phyloP scores from a whole-genome alignment of 192 early-diverging fungal genomes.

The Coemansia sp. region DNA sequence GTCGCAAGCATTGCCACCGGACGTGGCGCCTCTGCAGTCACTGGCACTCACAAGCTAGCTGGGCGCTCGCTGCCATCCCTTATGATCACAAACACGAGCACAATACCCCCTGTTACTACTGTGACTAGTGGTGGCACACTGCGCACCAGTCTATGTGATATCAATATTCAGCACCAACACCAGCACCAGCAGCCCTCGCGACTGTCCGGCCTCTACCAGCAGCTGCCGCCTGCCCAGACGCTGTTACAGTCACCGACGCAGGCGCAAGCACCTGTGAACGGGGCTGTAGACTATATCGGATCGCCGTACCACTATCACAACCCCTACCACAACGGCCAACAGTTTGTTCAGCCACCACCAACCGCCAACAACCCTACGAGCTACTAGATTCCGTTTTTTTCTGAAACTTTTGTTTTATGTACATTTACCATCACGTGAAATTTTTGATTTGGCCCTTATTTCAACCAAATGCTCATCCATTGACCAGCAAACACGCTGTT shows the following conservation, averaged over 20 bases:
- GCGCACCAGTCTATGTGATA: constrained; percentile 22
- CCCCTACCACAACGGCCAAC: neutral
- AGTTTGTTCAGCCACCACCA: constrained; percentile 5
- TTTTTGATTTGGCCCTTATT: constrained; percentile 5
- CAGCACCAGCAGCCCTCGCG: constrained; percentile 17
- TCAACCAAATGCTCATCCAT: neutral
- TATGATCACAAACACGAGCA: neutral
- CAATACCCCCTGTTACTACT: neutral
- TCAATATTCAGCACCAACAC: constrained; percentile 15
- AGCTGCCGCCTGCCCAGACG: constrained; percentile 43
- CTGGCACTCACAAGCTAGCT: constrained; percentile 26
- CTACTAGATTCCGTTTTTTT: neutral
- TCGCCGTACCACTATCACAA: constrained; percentile 4
- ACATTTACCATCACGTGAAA: constrained; percentile 1
- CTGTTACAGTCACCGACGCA: constrained; percentile 36
- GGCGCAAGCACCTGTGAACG: constrained; percentile 5
- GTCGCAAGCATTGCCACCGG: neutral
- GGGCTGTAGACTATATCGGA: constrained; percentile 9
- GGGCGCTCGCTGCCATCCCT: constrained; percentile 46
- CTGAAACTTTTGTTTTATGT: too few species aligned
- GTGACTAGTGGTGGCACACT: constrained; percentile 19
- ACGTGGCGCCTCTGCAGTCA: neutral
- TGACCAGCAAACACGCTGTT: too few species aligned
- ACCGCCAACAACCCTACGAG: constrained; percentile 7
- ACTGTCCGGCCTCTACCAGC: constrained; percentile 21